A percentile compares a stretch with the other conserved stretches of the same genome.
These are phyloP conservation scores for Marchantia polymorpha DNA, from an alignment of 225 moss, liverwort and hornwort genomes.

Conservation along the genomic window DNA sequence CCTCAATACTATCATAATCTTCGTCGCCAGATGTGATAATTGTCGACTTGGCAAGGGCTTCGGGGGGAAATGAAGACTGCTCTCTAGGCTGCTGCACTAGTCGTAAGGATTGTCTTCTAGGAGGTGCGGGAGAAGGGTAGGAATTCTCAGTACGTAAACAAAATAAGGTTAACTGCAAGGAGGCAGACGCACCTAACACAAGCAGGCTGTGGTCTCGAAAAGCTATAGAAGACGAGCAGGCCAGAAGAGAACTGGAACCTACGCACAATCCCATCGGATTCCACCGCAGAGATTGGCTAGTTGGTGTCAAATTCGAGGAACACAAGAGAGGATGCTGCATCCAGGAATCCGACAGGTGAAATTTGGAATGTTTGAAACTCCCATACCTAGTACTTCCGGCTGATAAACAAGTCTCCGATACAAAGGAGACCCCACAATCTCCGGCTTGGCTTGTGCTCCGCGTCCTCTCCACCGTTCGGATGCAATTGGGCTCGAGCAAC, in stretches of 20 bases:
- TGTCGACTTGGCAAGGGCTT: slow-evolving; percentile 10
- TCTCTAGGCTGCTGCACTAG: not conserved
- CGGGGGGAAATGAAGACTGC: not conserved
- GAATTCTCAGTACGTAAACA: not conserved
- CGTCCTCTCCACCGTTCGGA: not conserved
- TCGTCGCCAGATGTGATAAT: not conserved
- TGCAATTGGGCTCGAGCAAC: not conserved
- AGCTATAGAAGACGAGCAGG: not conserved
- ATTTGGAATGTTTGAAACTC: not conserved
- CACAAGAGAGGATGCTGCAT: not conserved
- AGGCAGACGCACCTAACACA: not conserved
- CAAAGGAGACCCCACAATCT: not conserved
- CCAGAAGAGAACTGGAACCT: not conserved
- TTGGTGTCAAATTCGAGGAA: not conserved
- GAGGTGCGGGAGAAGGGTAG: not conserved
- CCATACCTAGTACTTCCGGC: not conserved
- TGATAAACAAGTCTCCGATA: not conserved
- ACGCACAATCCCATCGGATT: not conserved
- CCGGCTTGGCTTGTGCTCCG: not conserved
- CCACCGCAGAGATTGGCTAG: not conserved
- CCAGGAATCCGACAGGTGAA: not conserved
- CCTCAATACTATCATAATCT: slow-evolving; percentile 30
- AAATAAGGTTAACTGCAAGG: not conserved
- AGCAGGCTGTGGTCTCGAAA: not conserved
- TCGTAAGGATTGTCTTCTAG: not conserved